phyloP scores from a whole-genome alignment of 345 rosid genomes.

The Populus nigra region DNA sequence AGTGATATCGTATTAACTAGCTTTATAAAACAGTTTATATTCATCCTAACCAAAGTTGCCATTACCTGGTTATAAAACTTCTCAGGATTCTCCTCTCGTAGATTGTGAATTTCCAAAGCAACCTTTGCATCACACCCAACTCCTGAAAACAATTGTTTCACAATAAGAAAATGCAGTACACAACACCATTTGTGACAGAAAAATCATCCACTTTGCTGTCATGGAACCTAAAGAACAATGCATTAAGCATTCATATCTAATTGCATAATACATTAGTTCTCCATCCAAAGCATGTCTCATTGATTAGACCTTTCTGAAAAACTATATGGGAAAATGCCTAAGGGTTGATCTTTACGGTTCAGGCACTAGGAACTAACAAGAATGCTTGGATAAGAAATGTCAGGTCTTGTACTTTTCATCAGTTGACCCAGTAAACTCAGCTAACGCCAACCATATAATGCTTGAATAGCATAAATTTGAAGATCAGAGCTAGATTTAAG shows the following conservation, averaged over 20 bases:
- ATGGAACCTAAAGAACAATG: neutral
- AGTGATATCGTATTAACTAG: neutral
- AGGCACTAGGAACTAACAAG: neutral
- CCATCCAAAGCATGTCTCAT: neutral
- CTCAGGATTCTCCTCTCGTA: conserved; percentile 77
- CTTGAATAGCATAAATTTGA: neutral
- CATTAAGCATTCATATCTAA: neutral
- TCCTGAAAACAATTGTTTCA: conserved; percentile 39
- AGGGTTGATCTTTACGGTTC: neutral
- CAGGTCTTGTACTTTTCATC: neutral
- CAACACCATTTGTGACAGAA: neutral
- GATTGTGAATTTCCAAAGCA: conserved; percentile 75
- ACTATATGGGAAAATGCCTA: neutral
- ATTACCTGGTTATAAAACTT: conserved; percentile 78
- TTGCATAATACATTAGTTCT: neutral
- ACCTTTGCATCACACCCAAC: conserved; percentile 91
- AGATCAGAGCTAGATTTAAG: neutral
- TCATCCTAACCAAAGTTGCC: neutral
- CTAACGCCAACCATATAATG: neutral
- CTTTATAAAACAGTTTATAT: neutral
- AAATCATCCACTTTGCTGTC: neutral
- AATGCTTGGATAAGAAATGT: neutral
- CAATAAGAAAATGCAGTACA: neutral
- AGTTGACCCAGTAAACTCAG: too few relatives aligned
- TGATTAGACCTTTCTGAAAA: neutral